Evolutionary conservation across 2,329 filamentous ascomycete genomes (phyloP), one percentile per base, ranked within the genome.

Genomic region (Nemania sp.): DNA sequence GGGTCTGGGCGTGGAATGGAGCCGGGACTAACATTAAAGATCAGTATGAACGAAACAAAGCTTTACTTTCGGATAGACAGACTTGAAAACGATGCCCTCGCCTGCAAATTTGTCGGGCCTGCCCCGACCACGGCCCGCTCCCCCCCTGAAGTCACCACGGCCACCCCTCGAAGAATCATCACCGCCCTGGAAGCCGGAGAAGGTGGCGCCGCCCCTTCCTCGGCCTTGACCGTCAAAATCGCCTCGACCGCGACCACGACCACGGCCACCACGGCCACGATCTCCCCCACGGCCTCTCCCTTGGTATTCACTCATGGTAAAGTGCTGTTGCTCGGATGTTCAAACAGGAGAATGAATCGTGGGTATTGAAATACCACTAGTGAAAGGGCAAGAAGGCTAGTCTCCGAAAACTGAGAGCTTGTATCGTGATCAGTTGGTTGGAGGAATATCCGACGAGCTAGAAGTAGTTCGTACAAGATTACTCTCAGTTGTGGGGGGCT

Each of bases 61-160:
- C 4, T 15, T 6, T 13, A 32, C 11, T 11, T 25, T 50, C 13
- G 13, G 29, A 32, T 1, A 18, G 34, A 69, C 73, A 65, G 60
- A 77, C 76, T 40, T 66, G 60, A 73, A 77, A 1, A 75, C 67
- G 2, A 67, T 21, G 2, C 60, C 49, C 46, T 73, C 68, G 43
- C 63, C 68, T 5, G 54, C 59, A 42, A 71, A 72, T 20, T 69
- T 68, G 35, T 67, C 65, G 10, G 59, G 61, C 9, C 64, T 64
- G 39, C 65, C 59, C 21, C 63, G 62, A 13, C 47, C 60, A 58
- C 35, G 42, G n/a, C 65, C 59, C 18, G 64, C 62, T 15, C 40
- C 66, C 3, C 25, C 25, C 7, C 25, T 29, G 25, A 29, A 29
- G 25, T 50, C 43, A 11, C 66, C 64, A 2, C 71, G 62, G 7